Evolutionary conservation across 169 alveolate species (phyloP), one percentile per base, ranked within the genome.

Genomic region (Plasmodium adleri): DNA sequence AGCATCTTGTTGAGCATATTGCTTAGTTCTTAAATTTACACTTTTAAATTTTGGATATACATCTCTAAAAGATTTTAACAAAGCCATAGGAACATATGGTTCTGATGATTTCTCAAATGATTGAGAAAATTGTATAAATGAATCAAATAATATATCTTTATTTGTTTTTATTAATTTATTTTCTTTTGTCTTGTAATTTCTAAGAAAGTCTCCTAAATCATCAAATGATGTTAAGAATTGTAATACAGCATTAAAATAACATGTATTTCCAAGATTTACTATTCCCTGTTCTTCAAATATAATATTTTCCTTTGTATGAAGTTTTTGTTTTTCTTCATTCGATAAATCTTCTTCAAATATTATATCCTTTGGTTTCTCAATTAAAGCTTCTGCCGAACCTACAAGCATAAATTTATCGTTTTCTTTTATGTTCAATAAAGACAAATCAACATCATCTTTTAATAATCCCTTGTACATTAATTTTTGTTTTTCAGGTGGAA

Each of bases 201-300:
- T 92, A 43, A 95, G 66, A 74, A 92, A 71, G 73, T 88, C 72
- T 83, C 97, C 74, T 74, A 94, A 74, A 88, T 95, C 95, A 62
- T 87, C 50, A 86, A 95, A 92, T 10, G 96, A 96, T 22, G 95
- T 88, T 72, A 96, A 88, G 76, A 96, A 92, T 90, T 96, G 98
- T 74, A 96, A 75, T 4, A 96, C 96, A 0, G 99, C 94, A 83
- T 97, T 97, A 92, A 98, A 95, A 92, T 97, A 98, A 68, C 99
- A 98, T 12, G 99, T 98, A 83, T 98, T 98, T 32, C 99, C 99
- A 64, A 98, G 88, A 88, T 98, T 98, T 72, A 95, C 97, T 50
- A 98, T 85, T 10, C 99, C 99, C 75, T 95, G 89, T 8, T 87
- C 73, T 74, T 45, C 58, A 45, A 50, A 83, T 47, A 66, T 56